Evolutionary conservation across 2,329 filamentous ascomycete species (phyloP).

Genomic region (Colletotrichum sp.): DNA sequence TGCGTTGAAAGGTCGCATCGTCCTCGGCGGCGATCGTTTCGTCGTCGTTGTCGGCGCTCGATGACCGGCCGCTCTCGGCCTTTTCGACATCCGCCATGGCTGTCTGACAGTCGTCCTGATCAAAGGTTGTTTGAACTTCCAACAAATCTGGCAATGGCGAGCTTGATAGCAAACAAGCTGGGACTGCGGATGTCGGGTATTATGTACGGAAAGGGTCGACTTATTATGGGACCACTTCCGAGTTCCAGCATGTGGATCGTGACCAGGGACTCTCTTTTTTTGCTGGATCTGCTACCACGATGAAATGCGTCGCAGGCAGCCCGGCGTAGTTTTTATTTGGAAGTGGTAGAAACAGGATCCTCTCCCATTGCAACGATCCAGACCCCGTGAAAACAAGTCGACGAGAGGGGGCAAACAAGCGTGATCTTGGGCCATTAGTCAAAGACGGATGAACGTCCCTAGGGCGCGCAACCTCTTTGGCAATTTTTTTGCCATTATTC

Average conservation of each 20-base stretch:
- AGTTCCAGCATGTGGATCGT: conserved; percentile 16
- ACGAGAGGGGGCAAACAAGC: neutral
- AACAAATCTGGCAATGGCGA: neutral
- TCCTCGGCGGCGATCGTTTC: neutral
- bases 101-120: neutral
- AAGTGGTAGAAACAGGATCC: neutral
- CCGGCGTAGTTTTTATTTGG: neutral
- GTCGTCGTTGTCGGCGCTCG: conserved; percentile 1
- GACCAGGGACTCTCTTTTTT: neutral
- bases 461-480: conserved; percentile 1
- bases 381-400: neutral
- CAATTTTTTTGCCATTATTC: conserved; percentile 7
- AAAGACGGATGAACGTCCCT: neutral
- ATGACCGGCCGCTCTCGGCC: conserved; percentile 7
- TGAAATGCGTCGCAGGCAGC: neutral
- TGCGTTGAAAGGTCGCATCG: conserved; percentile 26
- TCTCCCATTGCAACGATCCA: neutral
- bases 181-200: conserved; percentile 12
- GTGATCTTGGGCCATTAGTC: neutral
- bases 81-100: conserved; percentile 17
- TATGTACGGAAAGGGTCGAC: neutral
- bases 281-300: neutral
- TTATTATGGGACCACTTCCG: conserved; percentile 9
- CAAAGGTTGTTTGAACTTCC: neutral
- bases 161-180: neutral